Evolutionary conservation across 2,329 filamentous ascomycete genomes (phyloP), one percentile per base, ranked within the genome.

Genomic region (Cercospora citrullina): DNA sequence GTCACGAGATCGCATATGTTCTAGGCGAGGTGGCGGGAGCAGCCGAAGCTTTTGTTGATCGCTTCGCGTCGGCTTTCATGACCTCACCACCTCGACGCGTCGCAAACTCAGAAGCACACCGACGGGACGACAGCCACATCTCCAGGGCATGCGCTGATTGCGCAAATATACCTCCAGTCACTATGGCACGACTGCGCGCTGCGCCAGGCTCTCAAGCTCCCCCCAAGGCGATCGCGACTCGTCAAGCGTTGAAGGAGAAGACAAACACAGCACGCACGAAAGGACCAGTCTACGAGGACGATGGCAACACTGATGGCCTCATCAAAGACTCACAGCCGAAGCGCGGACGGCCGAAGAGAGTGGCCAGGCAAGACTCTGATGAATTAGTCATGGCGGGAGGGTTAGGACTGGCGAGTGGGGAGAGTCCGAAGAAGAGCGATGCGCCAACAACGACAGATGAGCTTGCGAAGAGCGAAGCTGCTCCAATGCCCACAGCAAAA

Each of bases 351-450:
- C 59, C 73, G 58, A 72, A 60, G 51, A 75, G 70, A 62, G 51
- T 39, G 55, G 42, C 57, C 61, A 65, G 71, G 45, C 63, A 69
- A 51, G 64, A 68, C 12, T 66, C 67, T 12, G 73, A 75, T 18
- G 74, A 76, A 18, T 48, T 75, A 39, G 65, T 76, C n/a, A 76
- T 76, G 74, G 69, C 74, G 31, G 74, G 75, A 18, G 75, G 72
- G 55, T 65, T 77, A 21, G 75, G 74, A 2, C 33, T 63, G 58
- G 23, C 48, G 51, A 69, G 67, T 26, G 66, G 68, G 21, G 48
- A 68, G 45, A 45, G 26, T 42, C 65, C 62, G 5, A 57, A 62
- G 48, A 65, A 64, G 31, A 72, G 66, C 57, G 69, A 71, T 14
- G 67, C 63, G 16, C 60, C 66, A 7, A 58, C 57, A 18, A 72